Evolutionary conservation across 2,329 filamentous ascomycete genomes (phyloP).

Genomic region (Ampelomyces quisqualis): DNA sequence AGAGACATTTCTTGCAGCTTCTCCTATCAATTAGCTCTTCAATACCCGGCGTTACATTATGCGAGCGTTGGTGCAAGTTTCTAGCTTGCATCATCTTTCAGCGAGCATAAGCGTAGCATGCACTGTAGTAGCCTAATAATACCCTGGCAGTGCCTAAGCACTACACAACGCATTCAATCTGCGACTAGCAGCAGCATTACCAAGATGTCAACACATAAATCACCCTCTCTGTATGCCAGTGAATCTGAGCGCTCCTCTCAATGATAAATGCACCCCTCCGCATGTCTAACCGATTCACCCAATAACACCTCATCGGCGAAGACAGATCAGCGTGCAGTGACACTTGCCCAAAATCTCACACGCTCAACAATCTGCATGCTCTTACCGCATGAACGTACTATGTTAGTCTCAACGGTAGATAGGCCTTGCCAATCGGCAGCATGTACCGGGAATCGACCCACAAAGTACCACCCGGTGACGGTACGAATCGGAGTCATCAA

Average conservation of each 20-base stretch:
- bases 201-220: too few relatives aligned
- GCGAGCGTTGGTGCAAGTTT: too few relatives aligned
- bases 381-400: neutral
- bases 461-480: too few relatives aligned
- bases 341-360: neutral
- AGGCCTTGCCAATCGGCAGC: neutral
- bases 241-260: too few relatives aligned
- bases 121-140: constrained; percentile 5
- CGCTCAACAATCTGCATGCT: neutral
- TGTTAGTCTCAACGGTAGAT: too few relatives aligned
- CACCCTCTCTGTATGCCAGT: too few relatives aligned
- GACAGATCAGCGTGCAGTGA: neutral
- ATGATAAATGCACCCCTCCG: too few relatives aligned
- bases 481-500: too few relatives aligned
- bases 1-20: neutral
- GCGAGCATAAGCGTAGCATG: constrained; percentile 1
- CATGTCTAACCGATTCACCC: neutral
- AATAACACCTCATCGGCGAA: too few relatives aligned
- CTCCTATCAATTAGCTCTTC: neutral
- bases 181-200: too few relatives aligned
- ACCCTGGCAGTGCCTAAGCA: constrained; percentile 4
- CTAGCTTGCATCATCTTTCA: neutral
- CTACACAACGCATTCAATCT: neutral
- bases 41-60: constrained; percentile 2
- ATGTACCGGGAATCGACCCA: too few relatives aligned